These are phyloP conservation scores for Xenosphaeropsis pyriputrescens DNA, from an alignment of 2,329 filamentous ascomycete genomes.

Conservation along the genomic window DNA sequence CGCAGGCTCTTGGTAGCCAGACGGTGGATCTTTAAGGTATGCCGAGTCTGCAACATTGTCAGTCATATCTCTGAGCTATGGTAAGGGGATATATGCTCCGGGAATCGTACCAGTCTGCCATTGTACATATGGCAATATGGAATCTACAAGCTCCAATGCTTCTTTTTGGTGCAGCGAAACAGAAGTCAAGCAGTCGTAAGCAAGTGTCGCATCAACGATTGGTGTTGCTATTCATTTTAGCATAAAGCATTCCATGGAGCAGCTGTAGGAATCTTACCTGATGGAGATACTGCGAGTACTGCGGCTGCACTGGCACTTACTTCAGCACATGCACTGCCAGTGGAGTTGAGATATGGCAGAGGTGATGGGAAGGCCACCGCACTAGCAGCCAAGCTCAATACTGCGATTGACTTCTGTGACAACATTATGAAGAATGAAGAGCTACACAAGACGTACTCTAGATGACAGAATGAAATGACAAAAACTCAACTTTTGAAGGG, in stretches of 20 bases:
- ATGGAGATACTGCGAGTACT: neutral
- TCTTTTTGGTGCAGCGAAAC: slow-evolving; percentile 24
- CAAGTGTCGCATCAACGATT: slow-evolving; percentile 21
- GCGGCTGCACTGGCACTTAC: neutral
- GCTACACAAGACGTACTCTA: no score
- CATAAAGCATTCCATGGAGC: no score
- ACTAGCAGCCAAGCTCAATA: no score
- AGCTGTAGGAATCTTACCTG: neutral
- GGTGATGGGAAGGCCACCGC: no score
- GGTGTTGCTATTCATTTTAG: slow-evolving; percentile 11
- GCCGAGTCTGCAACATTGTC: neutral
- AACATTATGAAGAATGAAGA: no score
- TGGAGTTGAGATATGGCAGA: neutral
- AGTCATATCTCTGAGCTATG: no score
- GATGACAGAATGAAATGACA: no score
- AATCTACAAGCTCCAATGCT: slow-evolving; percentile 23
- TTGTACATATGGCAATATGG: slow-evolving; percentile 24
- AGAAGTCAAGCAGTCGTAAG: slow-evolving; percentile 25
- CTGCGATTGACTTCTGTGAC: no score
- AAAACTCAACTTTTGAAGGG: no score
- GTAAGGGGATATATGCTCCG: no score
- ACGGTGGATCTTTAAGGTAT: slow-evolving; percentile 32
- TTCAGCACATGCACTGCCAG: neutral
- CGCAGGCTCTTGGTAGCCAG: slow-evolving; percentile 30
- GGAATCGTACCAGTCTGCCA: slow-evolving; percentile 19